These are phyloP conservation scores for Globisporangium apiculatum DNA, from an alignment of 352 stramenopile species.

Conservation along the genomic window DNA sequence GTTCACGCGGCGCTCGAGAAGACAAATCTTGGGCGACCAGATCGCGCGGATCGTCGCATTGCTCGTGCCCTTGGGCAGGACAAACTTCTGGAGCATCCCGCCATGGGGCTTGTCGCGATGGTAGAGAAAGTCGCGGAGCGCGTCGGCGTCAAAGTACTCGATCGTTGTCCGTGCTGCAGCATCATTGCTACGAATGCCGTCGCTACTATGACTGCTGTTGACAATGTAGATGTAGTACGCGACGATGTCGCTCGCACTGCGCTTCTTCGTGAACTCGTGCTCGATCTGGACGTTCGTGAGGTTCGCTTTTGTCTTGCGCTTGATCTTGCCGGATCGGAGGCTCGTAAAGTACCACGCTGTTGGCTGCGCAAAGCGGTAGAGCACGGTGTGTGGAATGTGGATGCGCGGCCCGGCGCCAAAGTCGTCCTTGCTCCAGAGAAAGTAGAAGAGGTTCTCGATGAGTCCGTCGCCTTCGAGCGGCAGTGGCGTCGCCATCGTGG, in stretches of 20 bases:
- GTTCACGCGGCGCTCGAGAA: slow-evolving; percentile 91
- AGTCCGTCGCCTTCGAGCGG: slow-evolving; percentile 83
- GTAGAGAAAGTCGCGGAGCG: slow-evolving; percentile 91
- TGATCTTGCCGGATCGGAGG: slow-evolving; percentile 73
- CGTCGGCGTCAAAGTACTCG: slow-evolving; percentile 89
- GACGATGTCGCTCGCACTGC: slow-evolving; percentile 78
- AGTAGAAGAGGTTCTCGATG: slow-evolving; percentile 87
- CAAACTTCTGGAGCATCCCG: slow-evolving; percentile 93
- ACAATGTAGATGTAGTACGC: slow-evolving; percentile 86
- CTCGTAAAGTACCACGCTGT: slow-evolving; percentile 95
- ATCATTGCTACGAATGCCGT: slow-evolving; percentile 1
- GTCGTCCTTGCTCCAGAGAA: slow-evolving; percentile 90
- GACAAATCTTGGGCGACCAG: slow-evolving; percentile 94
- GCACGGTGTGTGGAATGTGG: slow-evolving; percentile 90
- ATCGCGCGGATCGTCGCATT: slow-evolving; percentile 90
- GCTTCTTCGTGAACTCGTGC: slow-evolving; percentile 89
- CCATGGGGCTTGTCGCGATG: slow-evolving; percentile 85
- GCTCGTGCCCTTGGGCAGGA: slow-evolving; percentile 88
- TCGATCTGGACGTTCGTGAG: slow-evolving; percentile 91
- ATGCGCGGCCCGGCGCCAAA: slow-evolving; percentile 81
- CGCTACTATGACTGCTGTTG: not conserved
- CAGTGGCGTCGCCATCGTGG: slow-evolving; percentile 43
- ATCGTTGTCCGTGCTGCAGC: slow-evolving; percentile 48
- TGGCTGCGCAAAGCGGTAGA: slow-evolving; percentile 91
- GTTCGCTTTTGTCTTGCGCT: slow-evolving; percentile 90